phyloP scores from a whole-genome alignment of 352 stramenopile genomes.

The Globisporangium nunn region DNA sequence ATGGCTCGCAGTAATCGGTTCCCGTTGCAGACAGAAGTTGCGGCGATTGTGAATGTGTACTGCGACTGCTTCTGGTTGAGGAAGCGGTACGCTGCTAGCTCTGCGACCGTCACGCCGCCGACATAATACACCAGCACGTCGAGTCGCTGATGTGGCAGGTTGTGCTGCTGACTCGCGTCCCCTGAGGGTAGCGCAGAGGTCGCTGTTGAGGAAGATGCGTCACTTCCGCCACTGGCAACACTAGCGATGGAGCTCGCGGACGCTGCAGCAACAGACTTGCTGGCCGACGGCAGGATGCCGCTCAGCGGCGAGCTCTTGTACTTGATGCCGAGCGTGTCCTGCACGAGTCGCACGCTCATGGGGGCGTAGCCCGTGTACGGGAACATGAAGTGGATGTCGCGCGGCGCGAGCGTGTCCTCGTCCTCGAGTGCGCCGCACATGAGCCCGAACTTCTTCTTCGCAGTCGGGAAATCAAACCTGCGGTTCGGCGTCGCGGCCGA shows the following conservation, averaged over 20 bases:
- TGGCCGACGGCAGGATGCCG: slow-evolving; percentile 7
- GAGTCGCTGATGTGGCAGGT: not conserved
- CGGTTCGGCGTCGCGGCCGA: slow-evolving; percentile 26
- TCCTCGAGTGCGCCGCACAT: slow-evolving; percentile 40
- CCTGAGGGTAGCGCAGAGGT: not conserved
- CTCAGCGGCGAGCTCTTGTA: slow-evolving; percentile 29
- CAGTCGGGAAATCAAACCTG: slow-evolving; percentile 57
- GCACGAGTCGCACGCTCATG: slow-evolving; percentile 74
- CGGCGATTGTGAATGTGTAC: slow-evolving; percentile 60
- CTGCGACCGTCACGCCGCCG: slow-evolving; percentile 74
- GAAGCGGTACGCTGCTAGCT: slow-evolving; percentile 71
- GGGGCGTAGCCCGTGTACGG: slow-evolving; percentile 79
- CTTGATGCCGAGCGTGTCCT: slow-evolving; percentile 67
- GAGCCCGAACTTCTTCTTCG: slow-evolving; percentile 30
- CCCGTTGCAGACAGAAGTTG: slow-evolving; percentile 69
- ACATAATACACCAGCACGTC: slow-evolving; percentile 79
- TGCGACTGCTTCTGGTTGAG: slow-evolving; percentile 60
- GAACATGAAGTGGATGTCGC: slow-evolving; percentile 84
- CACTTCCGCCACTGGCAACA: not conserved
- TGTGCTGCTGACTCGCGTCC: slow-evolving; percentile 1
- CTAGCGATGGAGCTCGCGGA: slow-evolving; percentile 1
- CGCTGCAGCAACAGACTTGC: slow-evolving; percentile 4
- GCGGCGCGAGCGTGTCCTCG: slow-evolving; percentile 35
- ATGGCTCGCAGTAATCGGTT: slow-evolving; percentile 56
- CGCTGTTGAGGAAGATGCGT: not conserved